These are phyloP conservation scores for Trifolium fragiferum DNA, from an alignment of 306 rosid species.

Conservation along the genomic window DNA sequence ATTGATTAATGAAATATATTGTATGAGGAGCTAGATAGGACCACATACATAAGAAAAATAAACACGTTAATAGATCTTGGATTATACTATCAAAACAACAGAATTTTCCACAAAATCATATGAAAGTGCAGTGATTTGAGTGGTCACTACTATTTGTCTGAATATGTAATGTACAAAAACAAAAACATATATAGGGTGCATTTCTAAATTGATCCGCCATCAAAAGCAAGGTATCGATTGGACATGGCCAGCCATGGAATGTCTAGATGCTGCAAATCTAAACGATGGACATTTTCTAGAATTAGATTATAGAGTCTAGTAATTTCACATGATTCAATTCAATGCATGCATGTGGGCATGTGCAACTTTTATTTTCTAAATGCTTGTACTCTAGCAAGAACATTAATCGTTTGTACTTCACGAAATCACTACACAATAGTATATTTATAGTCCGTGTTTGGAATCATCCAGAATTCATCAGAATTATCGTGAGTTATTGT, in stretches of 20 bases:
- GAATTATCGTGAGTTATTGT: no score
- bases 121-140: slow-evolving; percentile 47
- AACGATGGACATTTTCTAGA: neutral
- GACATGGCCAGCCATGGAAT: slow-evolving; percentile 34
- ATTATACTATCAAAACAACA: slow-evolving; percentile 6
- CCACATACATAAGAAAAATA: neutral
- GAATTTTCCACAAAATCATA: slow-evolving; percentile 37
- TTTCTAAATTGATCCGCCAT: slow-evolving; percentile 30
- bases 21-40: neutral
- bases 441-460: no score
- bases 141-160: slow-evolving; percentile 49
- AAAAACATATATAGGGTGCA: slow-evolving; percentile 3
- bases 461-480: no score
- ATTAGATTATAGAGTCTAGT: neutral
- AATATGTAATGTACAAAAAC: slow-evolving; percentile 4
- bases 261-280: slow-evolving; percentile 14
- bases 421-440: slow-evolving; percentile 22
- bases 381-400: slow-evolving; percentile 13
- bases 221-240: slow-evolving; percentile 36
- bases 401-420: slow-evolving; percentile 15
- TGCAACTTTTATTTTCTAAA: neutral
- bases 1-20: neutral
- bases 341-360: neutral
- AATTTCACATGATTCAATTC: slow-evolving; percentile 14
- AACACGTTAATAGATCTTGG: neutral